These are phyloP conservation scores for Blechomonas ayalai DNA, from an alignment of 208 protist species.

Conservation along the genomic window DNA sequence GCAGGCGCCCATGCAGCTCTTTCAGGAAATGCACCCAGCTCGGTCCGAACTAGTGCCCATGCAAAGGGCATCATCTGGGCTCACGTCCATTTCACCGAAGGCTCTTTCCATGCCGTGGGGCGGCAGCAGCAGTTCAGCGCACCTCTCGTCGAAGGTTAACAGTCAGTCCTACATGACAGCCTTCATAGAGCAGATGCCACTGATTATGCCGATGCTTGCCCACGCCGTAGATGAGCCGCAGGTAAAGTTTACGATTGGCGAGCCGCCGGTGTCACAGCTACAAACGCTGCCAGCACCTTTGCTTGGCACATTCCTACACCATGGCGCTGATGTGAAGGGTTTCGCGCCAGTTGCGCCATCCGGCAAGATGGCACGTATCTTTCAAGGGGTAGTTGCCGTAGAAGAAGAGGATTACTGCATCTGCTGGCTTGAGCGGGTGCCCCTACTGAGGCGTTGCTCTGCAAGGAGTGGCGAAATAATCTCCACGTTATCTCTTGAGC, in stretches of 20 bases:
- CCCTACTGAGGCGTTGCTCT: slow-evolving; percentile 54
- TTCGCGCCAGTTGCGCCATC: slow-evolving; percentile 46
- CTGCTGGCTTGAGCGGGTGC: slow-evolving; percentile 55
- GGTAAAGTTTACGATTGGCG: slow-evolving; percentile 39
- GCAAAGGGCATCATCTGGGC: slow-evolving; percentile 7
- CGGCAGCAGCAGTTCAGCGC: slow-evolving; percentile 1
- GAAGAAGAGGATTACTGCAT: slow-evolving; percentile 48
- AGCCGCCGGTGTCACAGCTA: slow-evolving; percentile 27
- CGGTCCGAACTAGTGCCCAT: slow-evolving; percentile 58
- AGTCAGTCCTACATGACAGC: slow-evolving; percentile 52
- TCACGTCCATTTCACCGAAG: too few relatives aligned
- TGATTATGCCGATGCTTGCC: slow-evolving; percentile 64
- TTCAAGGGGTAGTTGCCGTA: slow-evolving; percentile 41
- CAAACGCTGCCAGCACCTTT: slow-evolving; percentile 20
- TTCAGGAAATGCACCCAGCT: slow-evolving; percentile 87
- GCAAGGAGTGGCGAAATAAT: slow-evolving; percentile 25
- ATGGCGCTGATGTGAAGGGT: slow-evolving; percentile 22
- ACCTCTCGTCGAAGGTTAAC: slow-evolving; percentile 6
- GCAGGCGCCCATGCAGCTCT: slow-evolving; percentile 93
- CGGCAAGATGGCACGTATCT: slow-evolving; percentile 8
- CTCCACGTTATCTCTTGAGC: slow-evolving; percentile 43
- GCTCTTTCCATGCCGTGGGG: slow-evolving; percentile 1
- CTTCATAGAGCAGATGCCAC: slow-evolving; percentile 49
- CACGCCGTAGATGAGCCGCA: slow-evolving; percentile 41
- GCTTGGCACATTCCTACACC: slow-evolving; percentile 16